Conservation (phyloP, 306 rosid species). For the Ormosia emarginata region DNA sequence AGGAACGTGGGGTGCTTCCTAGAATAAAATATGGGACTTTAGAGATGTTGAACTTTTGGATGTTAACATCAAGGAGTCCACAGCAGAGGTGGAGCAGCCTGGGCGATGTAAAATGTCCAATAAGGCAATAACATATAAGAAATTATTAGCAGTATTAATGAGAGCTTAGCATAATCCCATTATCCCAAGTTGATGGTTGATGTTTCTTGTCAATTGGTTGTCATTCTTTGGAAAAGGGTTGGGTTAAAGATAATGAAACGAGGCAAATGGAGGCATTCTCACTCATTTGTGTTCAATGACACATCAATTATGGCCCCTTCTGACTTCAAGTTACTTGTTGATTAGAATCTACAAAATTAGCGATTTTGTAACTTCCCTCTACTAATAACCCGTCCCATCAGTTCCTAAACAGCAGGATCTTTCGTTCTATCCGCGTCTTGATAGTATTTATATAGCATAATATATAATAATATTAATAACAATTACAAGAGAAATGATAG, state of each 20-base stretch:
- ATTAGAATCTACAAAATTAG: conserved; percentile 25
- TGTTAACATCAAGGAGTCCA: conserved; percentile 19
- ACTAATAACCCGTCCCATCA: conserved; percentile 25
- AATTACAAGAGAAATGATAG: not conserved
- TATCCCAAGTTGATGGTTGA: conserved; percentile 34
- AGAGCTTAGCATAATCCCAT: conserved; percentile 46
- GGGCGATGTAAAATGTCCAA: conserved; percentile 26
- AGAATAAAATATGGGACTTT: conserved; percentile 27
- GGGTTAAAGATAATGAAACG: conserved; percentile 22
- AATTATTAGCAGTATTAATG: conserved; percentile 17
- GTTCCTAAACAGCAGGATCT: not conserved
- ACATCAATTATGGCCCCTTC: conserved; percentile 29
- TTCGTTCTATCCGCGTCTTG: not conserved
- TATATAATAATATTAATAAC: not conserved
- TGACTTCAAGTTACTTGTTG: conserved; percentile 15
- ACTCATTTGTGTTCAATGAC: conserved; percentile 27
- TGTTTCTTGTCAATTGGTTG: conserved; percentile 51
- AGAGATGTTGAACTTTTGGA: conserved; percentile 26
- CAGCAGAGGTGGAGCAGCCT: not conserved
- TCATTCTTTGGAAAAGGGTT: conserved; percentile 27
- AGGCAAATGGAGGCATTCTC: not conserved
- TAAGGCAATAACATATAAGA: conserved; percentile 11
- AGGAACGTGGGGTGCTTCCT: conserved; percentile 44
- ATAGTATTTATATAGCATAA: not conserved
- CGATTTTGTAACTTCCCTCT: conserved; percentile 10